Percentiles rank a stretch among this genome's conserved stretches.
Conservation (phyloP, 1,284 basidiomycete species). For the Apiotrichum sp. region DNA sequence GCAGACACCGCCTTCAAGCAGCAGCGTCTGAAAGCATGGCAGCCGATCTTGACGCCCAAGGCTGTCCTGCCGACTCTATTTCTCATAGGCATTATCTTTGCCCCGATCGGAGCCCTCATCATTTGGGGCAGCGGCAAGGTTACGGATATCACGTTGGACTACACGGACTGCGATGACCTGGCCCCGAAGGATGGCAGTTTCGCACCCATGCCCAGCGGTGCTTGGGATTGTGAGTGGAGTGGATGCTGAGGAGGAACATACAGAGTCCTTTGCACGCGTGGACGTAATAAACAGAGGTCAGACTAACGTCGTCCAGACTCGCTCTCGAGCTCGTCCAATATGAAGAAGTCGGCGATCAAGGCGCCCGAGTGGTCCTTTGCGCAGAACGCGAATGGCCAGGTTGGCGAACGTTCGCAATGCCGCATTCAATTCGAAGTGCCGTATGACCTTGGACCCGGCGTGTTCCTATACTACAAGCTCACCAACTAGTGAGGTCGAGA, state of each 20-base stretch:
- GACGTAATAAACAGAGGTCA: no score
- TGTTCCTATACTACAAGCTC: slow-evolving; percentile 95
- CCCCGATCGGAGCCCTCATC: slow-evolving; percentile 88
- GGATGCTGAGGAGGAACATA: no score
- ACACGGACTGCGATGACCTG: slow-evolving; percentile 76
- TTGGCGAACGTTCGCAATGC: slow-evolving; percentile 58
- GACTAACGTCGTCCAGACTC: slow-evolving; percentile 34
- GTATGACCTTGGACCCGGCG: slow-evolving; percentile 63
- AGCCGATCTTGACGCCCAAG: slow-evolving; percentile 96
- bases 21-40: slow-evolving; percentile 99
- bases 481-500: slow-evolving; percentile 62
- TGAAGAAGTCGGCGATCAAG: slow-evolving; percentile 51
- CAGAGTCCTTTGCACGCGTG: no score
- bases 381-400: slow-evolving; percentile 47
- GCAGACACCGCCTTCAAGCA: slow-evolving; percentile 97
- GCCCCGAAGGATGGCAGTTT: slow-evolving; percentile 54
- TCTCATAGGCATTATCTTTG: slow-evolving; percentile 88
- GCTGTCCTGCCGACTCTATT: slow-evolving; percentile 95
- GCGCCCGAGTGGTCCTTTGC: slow-evolving; percentile 64
- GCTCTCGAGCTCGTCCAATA: slow-evolving; percentile 51
- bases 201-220: slow-evolving; percentile 56
- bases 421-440: slow-evolving; percentile 76
- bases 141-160: slow-evolving; percentile 90
- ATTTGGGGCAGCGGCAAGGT: slow-evolving; percentile 83
- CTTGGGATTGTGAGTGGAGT: slow-evolving; percentile 61